A percentile compares a stretch with the other conserved stretches of the same genome.
phyloP scores from a whole-genome alignment of 306 rosid genomes.

The Rosa lucieae region DNA sequence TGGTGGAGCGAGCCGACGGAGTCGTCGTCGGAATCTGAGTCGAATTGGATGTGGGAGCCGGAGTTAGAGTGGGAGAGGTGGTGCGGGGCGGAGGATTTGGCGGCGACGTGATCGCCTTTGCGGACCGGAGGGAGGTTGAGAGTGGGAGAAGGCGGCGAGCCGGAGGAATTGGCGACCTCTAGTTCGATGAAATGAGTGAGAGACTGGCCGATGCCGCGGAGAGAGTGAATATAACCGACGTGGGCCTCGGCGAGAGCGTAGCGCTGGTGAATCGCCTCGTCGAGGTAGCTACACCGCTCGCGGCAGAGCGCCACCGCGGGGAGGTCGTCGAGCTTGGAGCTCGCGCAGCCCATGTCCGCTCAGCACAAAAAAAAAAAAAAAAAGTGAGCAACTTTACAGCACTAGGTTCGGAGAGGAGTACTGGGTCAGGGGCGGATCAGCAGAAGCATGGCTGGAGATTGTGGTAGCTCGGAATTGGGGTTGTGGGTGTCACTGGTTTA shows the following conservation, averaged over 20 bases:
- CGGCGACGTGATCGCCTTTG: slow-evolving; percentile 35
- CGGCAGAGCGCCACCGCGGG: slow-evolving; percentile 93
- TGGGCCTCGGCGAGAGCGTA: slow-evolving; percentile 76
- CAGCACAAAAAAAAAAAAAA: neutral
- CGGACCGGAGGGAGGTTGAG: slow-evolving; percentile 47
- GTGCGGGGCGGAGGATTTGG: slow-evolving; percentile 28
- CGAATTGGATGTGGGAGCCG: slow-evolving; percentile 74
- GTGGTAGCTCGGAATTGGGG: neutral
- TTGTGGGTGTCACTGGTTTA: slow-evolving; percentile 20
- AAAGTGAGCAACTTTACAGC: neutral
- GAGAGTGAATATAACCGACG: slow-evolving; percentile 66
- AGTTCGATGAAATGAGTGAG: slow-evolving; percentile 53
- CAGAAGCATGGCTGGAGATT: slow-evolving; percentile 4
- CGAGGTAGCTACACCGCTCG: slow-evolving; percentile 60
- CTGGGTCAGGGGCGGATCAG: slow-evolving; percentile 19
- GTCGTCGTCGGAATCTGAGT: slow-evolving; percentile 53
- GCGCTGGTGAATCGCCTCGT: slow-evolving; percentile 80
- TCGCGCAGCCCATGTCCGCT: slow-evolving; percentile 70
- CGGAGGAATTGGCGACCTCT: slow-evolving; percentile 31
- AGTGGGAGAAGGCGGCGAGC: slow-evolving; percentile 35
- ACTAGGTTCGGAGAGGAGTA: neutral
- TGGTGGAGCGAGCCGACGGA: slow-evolving; percentile 47
- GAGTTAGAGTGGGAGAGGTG: slow-evolving; percentile 46
- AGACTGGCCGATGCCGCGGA: slow-evolving; percentile 61
- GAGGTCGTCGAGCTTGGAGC: slow-evolving; percentile 89